Percentiles rank a stretch among this genome's conserved stretches.
These are phyloP conservation scores for Saururus chinensis DNA, from an alignment of 164 flowering plant species.

Conservation along the genomic window DNA sequence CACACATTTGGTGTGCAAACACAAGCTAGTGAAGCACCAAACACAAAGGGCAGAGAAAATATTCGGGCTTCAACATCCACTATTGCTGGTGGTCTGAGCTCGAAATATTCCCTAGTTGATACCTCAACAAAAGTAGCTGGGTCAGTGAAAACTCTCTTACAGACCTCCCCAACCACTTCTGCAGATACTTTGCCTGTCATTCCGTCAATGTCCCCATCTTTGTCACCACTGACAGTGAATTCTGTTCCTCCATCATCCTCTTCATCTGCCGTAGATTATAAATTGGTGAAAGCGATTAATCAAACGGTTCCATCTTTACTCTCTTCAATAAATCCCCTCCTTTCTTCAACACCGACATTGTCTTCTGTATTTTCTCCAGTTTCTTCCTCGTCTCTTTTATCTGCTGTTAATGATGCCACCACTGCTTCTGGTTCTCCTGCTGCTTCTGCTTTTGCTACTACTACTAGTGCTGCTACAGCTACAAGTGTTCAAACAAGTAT, in stretches of 20 bases:
- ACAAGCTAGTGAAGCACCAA: constrained; percentile 9
- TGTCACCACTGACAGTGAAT: constrained; percentile 10
- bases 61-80: constrained; percentile 7
- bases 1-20: constrained; percentile 8
- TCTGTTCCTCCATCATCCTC: constrained; percentile 1
- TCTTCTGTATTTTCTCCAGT: neutral
- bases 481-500: neutral
- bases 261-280: constrained; percentile 1
- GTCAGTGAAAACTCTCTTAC: neutral
- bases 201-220: constrained; percentile 6
- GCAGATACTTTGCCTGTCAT: constrained; percentile 15
- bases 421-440: neutral
- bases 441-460: neutral
- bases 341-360: no score
- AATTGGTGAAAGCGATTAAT: neutral
- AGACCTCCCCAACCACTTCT: neutral
- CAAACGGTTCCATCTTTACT: constrained; percentile 5
- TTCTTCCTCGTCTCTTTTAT: constrained; percentile 5
- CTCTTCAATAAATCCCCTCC: constrained; percentile 10
- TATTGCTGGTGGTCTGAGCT: constrained; percentile 3
- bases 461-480: neutral
- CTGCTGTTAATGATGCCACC: neutral
- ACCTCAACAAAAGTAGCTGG: neutral
- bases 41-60: constrained; percentile 9
- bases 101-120: neutral